phyloP scores from a whole-genome alignment of 768 basidiomycete genomes.

The Amanita subjunquillea region DNA sequence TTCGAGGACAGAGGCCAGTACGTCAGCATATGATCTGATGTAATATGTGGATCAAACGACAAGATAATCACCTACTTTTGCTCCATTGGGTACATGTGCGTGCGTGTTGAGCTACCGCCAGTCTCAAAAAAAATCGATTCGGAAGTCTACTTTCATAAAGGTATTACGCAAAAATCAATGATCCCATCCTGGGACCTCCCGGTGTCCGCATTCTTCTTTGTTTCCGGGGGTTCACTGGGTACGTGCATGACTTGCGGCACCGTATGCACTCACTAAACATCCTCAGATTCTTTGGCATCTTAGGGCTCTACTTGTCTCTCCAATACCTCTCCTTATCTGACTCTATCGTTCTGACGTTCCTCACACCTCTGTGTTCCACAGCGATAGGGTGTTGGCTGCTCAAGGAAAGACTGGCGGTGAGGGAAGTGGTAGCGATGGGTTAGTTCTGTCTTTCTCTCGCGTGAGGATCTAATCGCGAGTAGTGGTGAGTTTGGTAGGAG shows the following conservation, averaged over 20 bases:
- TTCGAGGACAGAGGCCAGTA: neutral
- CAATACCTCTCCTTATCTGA: conserved; percentile 73
- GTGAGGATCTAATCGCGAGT: neutral
- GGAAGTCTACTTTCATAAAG: conserved; percentile 13
- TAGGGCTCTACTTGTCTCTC: conserved; percentile 59
- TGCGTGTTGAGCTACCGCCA: conserved; percentile 9
- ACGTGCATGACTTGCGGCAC: conserved; percentile 7
- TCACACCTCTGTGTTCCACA: conserved; percentile 56
- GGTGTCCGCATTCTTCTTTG: conserved; percentile 50
- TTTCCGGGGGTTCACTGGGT: conserved; percentile 56
- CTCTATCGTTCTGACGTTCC: conserved; percentile 66
- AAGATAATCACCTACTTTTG: conserved; percentile 2
- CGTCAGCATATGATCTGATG: neutral
- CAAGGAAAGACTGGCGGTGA: conserved; percentile 44
- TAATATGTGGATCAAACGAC: neutral
- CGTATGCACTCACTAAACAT: conserved; percentile 10
- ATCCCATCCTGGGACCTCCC: conserved; percentile 63
- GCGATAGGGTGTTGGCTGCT: conserved; percentile 52
- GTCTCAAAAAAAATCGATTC: neutral
- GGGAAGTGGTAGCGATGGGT: conserved; percentile 46
- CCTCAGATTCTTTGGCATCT: conserved; percentile 62
- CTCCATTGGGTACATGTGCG: conserved; percentile 2
- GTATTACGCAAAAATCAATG: conserved; percentile 26
- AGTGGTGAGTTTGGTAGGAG: conserved; percentile 65
- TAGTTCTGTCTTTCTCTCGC: neutral